Base-by-base conservation (phyloP, 768 basidiomycete species). In the Dacryopinax spathularia region DNA sequence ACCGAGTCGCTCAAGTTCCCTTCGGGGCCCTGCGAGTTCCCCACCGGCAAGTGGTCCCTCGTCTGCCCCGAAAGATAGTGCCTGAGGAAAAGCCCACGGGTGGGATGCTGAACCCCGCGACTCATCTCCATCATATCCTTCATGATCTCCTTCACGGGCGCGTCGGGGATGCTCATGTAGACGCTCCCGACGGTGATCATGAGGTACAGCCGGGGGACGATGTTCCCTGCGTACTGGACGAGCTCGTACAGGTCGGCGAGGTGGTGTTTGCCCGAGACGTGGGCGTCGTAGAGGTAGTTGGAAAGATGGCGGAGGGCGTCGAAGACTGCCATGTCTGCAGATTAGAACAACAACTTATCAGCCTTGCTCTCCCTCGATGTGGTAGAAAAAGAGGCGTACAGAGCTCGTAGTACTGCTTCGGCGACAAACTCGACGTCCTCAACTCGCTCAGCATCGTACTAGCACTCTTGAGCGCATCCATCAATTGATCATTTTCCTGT, bases 41-140 rank as follows among this genome's bases (percentile, higher is more conserved):
- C 91, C n/a, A 94, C 74, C 0, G 96, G 96, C n/a, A 99, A 76
- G 72, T 95, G 85, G 71, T 97, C 94, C 67, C 93, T 81, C 16
- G 96, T 98, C 77, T 98, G 94, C 15, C 96, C 95, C 65, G 89
- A 92, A 34, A 98, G 84, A 74, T 98, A 98, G 72, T 99, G 95
- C 29, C 95, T 82, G 34, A 99, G 78, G 76, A 99, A 99, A 34
- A 99, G 77, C 18, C 96, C 96, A 48, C 96, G 82, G 60, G 93
- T 91, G n/a, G 96, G 95, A 73, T 98, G 93, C 66, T 98, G 80
- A 3, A 99, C 92, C 65, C 96, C 96, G 20, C 93, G 80, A 34
- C 92, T 92, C 96, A 98, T 98, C 75, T 99, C 96, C 88, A 99
- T 88, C 95, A 98, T 97, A 75, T 99, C 96, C 80, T 96, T 98